A percentile compares a stretch with the other conserved stretches of the same genome.
These are phyloP conservation scores for Marasmius sp. DNA, from an alignment of 1,284 basidiomycete genomes.

Conservation along the genomic window DNA sequence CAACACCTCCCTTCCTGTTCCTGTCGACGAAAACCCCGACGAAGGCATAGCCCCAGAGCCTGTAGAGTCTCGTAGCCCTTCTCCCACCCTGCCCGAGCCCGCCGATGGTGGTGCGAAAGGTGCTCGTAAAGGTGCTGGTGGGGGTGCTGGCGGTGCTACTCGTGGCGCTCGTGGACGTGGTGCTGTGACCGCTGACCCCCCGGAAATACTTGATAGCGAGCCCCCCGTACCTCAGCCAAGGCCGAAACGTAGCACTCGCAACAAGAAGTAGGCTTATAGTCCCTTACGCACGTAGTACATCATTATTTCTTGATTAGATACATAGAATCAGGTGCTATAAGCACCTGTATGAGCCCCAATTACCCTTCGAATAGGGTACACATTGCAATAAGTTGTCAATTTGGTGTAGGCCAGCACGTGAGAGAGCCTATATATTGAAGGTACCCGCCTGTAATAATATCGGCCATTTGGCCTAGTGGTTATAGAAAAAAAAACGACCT, in stretches of 20 bases:
- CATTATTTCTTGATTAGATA: too few relatives aligned
- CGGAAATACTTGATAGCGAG: neutral
- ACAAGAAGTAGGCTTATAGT: too few relatives aligned
- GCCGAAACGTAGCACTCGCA: too few relatives aligned
- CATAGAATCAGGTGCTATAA: too few relatives aligned
- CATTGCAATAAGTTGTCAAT: neutral
- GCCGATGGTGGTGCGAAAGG: neutral
- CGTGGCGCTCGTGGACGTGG: neutral
- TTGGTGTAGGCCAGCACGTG: neutral
- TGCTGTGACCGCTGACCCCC: neutral
- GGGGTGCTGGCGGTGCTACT: neutral
- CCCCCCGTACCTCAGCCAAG: too few relatives aligned
- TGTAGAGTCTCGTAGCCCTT: neutral
- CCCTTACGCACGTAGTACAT: too few relatives aligned
- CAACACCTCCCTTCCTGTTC: too few relatives aligned
- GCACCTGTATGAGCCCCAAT: neutral
- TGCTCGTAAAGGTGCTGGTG: neutral
- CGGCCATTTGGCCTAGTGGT: neutral
- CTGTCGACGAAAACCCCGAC: neutral
- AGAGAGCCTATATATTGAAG: neutral
- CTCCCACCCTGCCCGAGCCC: neutral
- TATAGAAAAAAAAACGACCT: neutral
- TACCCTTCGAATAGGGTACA: neutral
- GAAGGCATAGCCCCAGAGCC: neutral
- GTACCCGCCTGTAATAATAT: neutral